Conservation (phyloP, 495 filamentous ascomycete species). For the Apiosordaria backusii region DNA sequence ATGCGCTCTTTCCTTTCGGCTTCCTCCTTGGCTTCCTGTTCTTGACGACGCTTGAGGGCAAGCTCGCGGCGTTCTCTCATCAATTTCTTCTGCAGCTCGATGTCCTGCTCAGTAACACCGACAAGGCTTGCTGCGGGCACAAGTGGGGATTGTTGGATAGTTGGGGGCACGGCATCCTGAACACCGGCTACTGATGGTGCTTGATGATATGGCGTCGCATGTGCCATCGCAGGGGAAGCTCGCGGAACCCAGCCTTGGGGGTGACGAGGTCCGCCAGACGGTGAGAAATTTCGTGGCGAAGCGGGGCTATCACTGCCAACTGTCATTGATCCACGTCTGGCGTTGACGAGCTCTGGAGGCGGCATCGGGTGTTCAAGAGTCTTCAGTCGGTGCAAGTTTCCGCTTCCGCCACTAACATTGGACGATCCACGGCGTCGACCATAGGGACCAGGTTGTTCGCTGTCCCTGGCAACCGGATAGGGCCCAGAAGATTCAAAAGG, state of each 20-base stretch:
- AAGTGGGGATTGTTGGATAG: constrained; percentile 23
- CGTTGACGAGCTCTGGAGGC: constrained; percentile 42
- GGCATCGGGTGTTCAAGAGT: constrained; percentile 45
- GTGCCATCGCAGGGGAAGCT: constrained; percentile 45
- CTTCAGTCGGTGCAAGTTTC: constrained; percentile 51
- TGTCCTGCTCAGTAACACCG: constrained; percentile 52
- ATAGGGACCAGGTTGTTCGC: constrained; percentile 67
- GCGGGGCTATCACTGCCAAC: constrained; percentile 46
- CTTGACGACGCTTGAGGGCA: constrained; percentile 71
- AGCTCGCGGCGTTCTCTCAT: constrained; percentile 80
- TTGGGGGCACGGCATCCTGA: constrained; percentile 29
- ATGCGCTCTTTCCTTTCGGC: constrained; percentile 78
- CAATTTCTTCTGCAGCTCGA: constrained; percentile 69
- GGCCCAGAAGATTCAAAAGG: constrained; percentile 89
- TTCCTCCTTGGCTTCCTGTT: constrained; percentile 79
- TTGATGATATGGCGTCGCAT: constrained; percentile 44
- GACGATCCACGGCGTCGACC: constrained; percentile 84
- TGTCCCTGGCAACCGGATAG: constrained; percentile 77
- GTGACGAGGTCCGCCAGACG: constrained; percentile 35
- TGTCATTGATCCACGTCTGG: constrained; percentile 43
- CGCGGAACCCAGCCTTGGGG: constrained; percentile 49
- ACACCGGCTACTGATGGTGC: constrained; percentile 31
- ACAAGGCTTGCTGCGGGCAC: constrained; percentile 21
- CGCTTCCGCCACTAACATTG: constrained; percentile 89
- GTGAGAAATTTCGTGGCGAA: constrained; percentile 44